Percentiles rank a stretch among this genome's conserved stretches.
Conservation (phyloP, 306 rosid genomes). For the Trifolium dubium region DNA sequence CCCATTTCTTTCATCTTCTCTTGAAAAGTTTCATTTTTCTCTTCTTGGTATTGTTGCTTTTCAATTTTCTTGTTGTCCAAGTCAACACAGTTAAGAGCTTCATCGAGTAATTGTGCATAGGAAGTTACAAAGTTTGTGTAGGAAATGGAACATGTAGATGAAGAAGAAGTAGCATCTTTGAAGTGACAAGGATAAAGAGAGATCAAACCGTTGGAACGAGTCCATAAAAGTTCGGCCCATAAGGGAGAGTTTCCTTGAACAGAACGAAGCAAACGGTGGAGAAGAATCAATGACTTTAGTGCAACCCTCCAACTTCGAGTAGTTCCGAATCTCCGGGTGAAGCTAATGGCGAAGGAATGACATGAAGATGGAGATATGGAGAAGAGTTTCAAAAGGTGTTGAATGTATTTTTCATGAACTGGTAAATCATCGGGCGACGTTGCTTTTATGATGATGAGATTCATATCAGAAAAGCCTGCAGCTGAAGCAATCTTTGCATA, state of each 20-base stretch:
- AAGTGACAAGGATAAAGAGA: slow-evolving; percentile 70
- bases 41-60: not conserved
- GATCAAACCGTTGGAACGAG: slow-evolving; percentile 57
- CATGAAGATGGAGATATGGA: slow-evolving; percentile 62
- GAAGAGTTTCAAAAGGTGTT: slow-evolving; percentile 63
- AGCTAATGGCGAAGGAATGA: slow-evolving; percentile 57
- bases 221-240: slow-evolving; percentile 56
- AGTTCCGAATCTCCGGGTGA: slow-evolving; percentile 69
- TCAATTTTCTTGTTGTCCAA: slow-evolving; percentile 34
- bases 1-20: slow-evolving; percentile 57
- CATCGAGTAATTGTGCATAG: slow-evolving; percentile 67
- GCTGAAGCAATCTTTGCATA: slow-evolving; percentile 73
- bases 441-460: slow-evolving; percentile 64
- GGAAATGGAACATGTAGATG: slow-evolving; percentile 12
- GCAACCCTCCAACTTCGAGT: slow-evolving; percentile 81
- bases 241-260: slow-evolving; percentile 51
- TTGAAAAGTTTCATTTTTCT: slow-evolving; percentile 26
- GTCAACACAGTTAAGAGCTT: slow-evolving; percentile 54
- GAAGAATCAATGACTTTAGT: slow-evolving; percentile 78
- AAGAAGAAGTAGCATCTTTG: slow-evolving; percentile 49
- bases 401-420: slow-evolving; percentile 62
- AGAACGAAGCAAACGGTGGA: slow-evolving; percentile 73
- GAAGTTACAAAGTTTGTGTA: slow-evolving; percentile 57
- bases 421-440: slow-evolving; percentile 69
- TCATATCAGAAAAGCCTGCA: slow-evolving; percentile 61